A percentile compares a stretch with the other conserved stretches of the same genome.
Conservation (phyloP, 176 grass and related monocot genomes). For the Eleusine coracana region DNA sequence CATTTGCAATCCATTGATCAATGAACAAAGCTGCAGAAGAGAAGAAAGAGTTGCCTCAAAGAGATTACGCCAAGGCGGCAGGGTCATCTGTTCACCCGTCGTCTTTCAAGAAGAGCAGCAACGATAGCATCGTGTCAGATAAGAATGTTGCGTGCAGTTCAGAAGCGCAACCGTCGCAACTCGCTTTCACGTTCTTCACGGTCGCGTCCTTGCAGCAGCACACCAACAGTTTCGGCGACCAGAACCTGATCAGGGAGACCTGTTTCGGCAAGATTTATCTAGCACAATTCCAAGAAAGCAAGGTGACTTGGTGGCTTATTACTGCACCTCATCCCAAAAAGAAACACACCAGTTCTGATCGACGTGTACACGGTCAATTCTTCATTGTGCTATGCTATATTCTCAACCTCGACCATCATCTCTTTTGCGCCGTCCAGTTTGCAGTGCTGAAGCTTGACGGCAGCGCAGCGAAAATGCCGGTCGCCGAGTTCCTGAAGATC, state of each 20-base stretch:
- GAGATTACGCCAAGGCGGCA: neutral
- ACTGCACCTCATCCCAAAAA: neutral
- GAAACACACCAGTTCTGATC: neutral
- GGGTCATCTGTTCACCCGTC: conserved; percentile 13
- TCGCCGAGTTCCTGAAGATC: conserved; percentile 40
- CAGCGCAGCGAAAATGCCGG: neutral
- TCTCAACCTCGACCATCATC: neutral
- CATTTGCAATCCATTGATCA: neutral
- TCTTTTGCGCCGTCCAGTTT: conserved; percentile 5
- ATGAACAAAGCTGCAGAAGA: neutral
- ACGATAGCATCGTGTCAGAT: neutral
- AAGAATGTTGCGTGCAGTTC: conserved; percentile 4
- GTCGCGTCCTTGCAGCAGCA: conserved; percentile 54
- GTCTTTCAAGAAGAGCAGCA: conserved; percentile 31
- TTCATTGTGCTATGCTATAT: neutral
- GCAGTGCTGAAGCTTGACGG: conserved; percentile 53
- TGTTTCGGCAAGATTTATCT: conserved; percentile 47
- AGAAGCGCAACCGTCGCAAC: neutral
- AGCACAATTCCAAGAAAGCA: conserved; percentile 42
- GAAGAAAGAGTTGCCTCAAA: neutral
- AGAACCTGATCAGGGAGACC: conserved; percentile 38
- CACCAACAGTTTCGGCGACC: conserved; percentile 55
- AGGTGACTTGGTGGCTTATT: conserved; percentile 35
- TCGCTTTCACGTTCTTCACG: conserved; percentile 42
- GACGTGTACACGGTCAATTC: too few species aligned